Conservation (phyloP, 1,284 basidiomycete species). For the Agaricales sp. region DNA sequence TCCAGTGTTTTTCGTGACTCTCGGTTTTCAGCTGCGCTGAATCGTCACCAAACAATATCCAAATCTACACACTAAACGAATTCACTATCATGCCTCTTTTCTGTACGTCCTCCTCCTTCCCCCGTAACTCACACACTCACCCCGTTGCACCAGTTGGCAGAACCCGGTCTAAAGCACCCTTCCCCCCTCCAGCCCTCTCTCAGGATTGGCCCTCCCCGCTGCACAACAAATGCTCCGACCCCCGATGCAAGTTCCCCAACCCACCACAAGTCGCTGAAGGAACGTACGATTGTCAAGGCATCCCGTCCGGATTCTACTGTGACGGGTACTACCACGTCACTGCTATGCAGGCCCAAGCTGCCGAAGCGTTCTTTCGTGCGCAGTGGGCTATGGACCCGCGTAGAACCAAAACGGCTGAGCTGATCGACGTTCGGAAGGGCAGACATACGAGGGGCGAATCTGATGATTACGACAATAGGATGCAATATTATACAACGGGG, state of each 20-base stretch:
- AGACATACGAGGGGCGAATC: slow-evolving; percentile 23
- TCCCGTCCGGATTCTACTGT: slow-evolving; percentile 25
- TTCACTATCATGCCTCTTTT: too few relatives aligned
- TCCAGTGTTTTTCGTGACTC: neutral
- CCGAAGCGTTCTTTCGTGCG: neutral
- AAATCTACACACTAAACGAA: neutral
- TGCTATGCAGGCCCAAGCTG: neutral
- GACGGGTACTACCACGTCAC: slow-evolving; percentile 15
- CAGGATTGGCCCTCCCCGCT: slow-evolving; percentile 9
- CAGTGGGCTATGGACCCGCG: neutral
- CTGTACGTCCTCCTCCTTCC: neutral
- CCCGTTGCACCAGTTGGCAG: slow-evolving; percentile 15
- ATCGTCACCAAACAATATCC: neutral
- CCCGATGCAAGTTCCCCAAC: slow-evolving; percentile 23
- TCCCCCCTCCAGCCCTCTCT: slow-evolving; percentile 26
- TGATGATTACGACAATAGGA: slow-evolving; percentile 23
- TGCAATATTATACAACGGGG: neutral
- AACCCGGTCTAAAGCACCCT: slow-evolving; percentile 17
- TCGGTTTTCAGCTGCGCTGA: neutral
- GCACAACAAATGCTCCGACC: slow-evolving; percentile 27
- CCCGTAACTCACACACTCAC: neutral
- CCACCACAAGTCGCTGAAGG: slow-evolving; percentile 25
- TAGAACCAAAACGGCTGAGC: slow-evolving; percentile 11
- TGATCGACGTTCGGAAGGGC: slow-evolving; percentile 4
- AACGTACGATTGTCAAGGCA: slow-evolving; percentile 23